Evolutionary conservation across 805 yeast genomes (phyloP), one percentile per base, ranked within the genome.

Genomic region (Blastobotrys peoriensis): DNA sequence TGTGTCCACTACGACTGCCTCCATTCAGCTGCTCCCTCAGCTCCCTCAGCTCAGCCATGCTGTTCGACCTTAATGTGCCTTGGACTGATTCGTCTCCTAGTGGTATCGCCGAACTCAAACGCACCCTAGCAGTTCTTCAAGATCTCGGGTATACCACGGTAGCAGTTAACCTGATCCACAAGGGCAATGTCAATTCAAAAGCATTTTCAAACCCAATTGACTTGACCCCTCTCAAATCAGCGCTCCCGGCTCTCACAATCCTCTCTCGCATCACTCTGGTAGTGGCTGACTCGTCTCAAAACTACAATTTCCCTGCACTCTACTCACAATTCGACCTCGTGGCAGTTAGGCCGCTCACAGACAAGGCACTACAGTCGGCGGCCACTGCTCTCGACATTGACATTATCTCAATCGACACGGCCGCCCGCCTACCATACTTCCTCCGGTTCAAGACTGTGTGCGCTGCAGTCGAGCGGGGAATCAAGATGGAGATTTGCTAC

Each of bases 391-490:
- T 88, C 38, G 96, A 88, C 47, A 71, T 89, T 36, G 98, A 93
- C 64, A 48, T 93, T 20, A 75, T 93, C 16, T 79, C 96, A 1
- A 73, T 93, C 44, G 79, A 83, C 43, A 74, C 83, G 60, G 65
- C 75, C 20, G 68, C 71, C 36, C 74, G 86, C 46, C 64, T 87
- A 39, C 91, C 95, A 0, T 81, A 78, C 50, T 86, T 79, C 59
- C 66, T 93, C 52, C 83, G 83, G 55, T 96, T 88, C 65, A 87
- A 88, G 55, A 78, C 86, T 1, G 72, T 87, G 5, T 84, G 96
- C 36, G 79, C 87, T 35, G 96, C 95, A 1, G 71, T 86, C 3
- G 82, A 81, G 16, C 75, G 87, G 41, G 98, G 98, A 2, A 75
- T 87, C 20, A 78, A 79, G 52, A 75, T 93, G 51, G 98, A 93